These are phyloP conservation scores for Spinacia oleracea DNA, from an alignment of 179 eudicot species.

Conservation along the genomic window DNA sequence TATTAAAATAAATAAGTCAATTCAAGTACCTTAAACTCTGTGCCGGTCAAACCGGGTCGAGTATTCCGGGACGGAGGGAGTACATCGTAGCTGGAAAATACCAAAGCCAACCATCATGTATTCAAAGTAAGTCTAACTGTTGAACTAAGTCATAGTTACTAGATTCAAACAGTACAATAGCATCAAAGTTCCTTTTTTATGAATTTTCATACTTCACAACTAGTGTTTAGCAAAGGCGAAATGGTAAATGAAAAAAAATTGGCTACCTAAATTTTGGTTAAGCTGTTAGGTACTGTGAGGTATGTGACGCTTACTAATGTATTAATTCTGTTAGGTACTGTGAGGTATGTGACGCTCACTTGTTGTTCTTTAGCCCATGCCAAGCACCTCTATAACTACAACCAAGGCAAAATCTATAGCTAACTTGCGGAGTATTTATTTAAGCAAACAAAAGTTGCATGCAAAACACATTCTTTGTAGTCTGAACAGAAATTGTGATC, in stretches of 20 bases:
- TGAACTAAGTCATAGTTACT: background rate
- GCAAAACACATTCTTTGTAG: background rate
- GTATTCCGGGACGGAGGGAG: no score
- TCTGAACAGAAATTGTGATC: background rate
- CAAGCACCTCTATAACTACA: no score
- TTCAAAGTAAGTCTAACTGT: background rate
- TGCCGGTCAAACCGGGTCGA: no score
- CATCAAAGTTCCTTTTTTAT: background rate
- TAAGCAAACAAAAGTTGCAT: background rate
- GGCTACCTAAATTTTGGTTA: background rate
- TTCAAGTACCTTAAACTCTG: no score
- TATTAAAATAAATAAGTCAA: no score
- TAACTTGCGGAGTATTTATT: no score
- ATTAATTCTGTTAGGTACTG: no score
- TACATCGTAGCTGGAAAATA: background rate
- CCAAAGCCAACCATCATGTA: background rate
- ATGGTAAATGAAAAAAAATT: background rate
- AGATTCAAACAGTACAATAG: background rate
- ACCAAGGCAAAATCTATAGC: background rate
- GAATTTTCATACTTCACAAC: no score
- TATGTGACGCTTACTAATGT: no score
- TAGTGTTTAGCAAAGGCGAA: background rate
- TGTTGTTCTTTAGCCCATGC: no score
- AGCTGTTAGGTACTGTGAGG: no score
- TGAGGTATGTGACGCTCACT: no score